Conservation (phyloP, 2,329 filamentous ascomycete species). For the Sordariomycetes sp. region DNA sequence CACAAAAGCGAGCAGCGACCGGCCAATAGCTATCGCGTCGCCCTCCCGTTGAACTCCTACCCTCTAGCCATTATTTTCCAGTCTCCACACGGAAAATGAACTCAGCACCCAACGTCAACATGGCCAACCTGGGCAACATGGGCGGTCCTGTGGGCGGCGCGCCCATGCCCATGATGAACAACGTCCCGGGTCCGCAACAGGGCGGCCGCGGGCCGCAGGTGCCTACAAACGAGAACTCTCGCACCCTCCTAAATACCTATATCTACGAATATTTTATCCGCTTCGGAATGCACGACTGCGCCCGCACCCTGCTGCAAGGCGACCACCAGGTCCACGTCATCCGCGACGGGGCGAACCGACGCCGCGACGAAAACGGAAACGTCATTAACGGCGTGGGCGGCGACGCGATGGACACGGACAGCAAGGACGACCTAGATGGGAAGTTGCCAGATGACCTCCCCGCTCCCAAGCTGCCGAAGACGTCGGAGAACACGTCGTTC, state of each 20-base stretch:
- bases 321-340: conserved; percentile 56
- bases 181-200: conserved; percentile 20
- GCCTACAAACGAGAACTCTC: conserved; percentile 30
- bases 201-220: conserved; percentile 3
- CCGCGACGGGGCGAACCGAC: conserved; percentile 59
- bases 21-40: background rate
- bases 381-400: conserved; percentile 56
- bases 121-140: conserved; percentile 61
- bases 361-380: conserved; percentile 58
- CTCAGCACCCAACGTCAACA: conserved; percentile 40
- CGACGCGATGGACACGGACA: conserved; percentile 73
- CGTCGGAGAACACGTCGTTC: conserved; percentile 64
- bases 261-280: conserved; percentile 90
- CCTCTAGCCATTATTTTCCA: background rate
- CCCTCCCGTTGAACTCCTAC: background rate
- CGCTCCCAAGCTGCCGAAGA: conserved; percentile 55
- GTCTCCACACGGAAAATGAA: conserved; percentile 30
- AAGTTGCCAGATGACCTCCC: conserved; percentile 77
- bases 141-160: conserved; percentile 46
- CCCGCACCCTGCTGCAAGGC: conserved; percentile 59
- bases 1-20: background rate
- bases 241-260: conserved; percentile 65
- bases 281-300: conserved; percentile 74
- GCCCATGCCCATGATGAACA: conserved; percentile 58
- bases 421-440: conserved; percentile 62